phyloP scores from a whole-genome alignment of 306 rosid genomes.

The Medicago arabica region DNA sequence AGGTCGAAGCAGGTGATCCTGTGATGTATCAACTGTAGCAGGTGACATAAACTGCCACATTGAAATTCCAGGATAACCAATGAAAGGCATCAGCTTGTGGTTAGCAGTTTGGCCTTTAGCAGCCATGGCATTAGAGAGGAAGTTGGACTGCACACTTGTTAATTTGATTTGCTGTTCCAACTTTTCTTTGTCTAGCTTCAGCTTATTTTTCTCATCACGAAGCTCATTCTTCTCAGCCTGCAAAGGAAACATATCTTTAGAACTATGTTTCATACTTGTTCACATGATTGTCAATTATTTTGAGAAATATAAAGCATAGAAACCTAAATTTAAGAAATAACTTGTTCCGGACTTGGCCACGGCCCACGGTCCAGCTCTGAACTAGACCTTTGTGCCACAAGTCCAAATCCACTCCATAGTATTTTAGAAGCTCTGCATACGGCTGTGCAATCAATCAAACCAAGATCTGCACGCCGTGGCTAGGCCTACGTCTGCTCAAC shows the following conservation, averaged over 20 bases:
- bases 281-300: too few relatives aligned
- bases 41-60: conserved; percentile 98
- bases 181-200: conserved; percentile 76
- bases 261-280: conserved; percentile 5
- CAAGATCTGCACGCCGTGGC: too few relatives aligned
- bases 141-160: conserved; percentile 57
- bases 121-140: conserved; percentile 59
- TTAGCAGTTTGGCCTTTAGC: conserved; percentile 62
- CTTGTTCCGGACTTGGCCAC: too few relatives aligned
- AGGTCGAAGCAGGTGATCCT: conserved; percentile 88
- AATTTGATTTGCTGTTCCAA: conserved; percentile 65
- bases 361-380: too few relatives aligned
- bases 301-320: too few relatives aligned
- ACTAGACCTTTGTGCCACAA: too few relatives aligned
- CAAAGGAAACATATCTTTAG: conserved; percentile 25
- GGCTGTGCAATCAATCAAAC: too few relatives aligned
- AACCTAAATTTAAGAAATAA: too few relatives aligned
- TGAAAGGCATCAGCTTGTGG: conserved; percentile 77
- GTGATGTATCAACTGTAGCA: conserved; percentile 80
- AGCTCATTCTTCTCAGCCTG: conserved; percentile 96
- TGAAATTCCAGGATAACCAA: conserved; percentile 84
- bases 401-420: too few relatives aligned
- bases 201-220: conserved; percentile 91
- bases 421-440: too few relatives aligned
- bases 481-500: too few relatives aligned